These are phyloP conservation scores for Porphyridium purpureum DNA, from an alignment of 23 red algal species.

Conservation along the genomic window DNA sequence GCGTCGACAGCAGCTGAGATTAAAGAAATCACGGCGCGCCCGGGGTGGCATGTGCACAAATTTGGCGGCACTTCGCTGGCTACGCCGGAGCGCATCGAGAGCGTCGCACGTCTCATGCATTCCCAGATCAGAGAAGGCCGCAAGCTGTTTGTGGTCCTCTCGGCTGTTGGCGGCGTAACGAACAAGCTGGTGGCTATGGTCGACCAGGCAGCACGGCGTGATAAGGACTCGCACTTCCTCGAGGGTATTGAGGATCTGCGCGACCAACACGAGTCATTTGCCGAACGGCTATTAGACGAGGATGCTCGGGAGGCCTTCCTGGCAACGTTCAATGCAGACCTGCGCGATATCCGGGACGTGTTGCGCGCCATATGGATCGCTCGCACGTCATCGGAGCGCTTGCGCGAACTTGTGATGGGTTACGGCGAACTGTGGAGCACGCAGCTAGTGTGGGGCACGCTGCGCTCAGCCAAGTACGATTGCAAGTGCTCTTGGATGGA, in stretches of 20 bases:
- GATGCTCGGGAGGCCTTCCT: constrained; percentile 55
- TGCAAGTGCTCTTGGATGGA: constrained; percentile 49
- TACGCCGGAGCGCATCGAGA: constrained; percentile 19
- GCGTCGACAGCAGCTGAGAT: too few relatives aligned
- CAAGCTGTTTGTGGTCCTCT: constrained; percentile 71
- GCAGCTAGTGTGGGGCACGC: constrained; percentile 68
- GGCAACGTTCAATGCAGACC: constrained; percentile 34
- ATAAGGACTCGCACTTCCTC: constrained; percentile 47
- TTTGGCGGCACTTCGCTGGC: constrained; percentile 82
- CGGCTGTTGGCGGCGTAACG: constrained; percentile 76
- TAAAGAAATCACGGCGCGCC: too few relatives aligned
- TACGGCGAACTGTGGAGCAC: constrained; percentile 93
- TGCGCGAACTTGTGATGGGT: constrained; percentile 73
- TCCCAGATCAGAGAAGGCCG: neutral
- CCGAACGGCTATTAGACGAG: constrained; percentile 25
- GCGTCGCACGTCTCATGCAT: constrained; percentile 20
- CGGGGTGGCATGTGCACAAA: constrained; percentile 88
- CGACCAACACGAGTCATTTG: constrained; percentile 49
- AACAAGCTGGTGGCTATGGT: constrained; percentile 29
- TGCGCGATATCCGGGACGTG: constrained; percentile 68
- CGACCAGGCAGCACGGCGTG: constrained; percentile 21
- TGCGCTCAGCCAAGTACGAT: constrained; percentile 17
- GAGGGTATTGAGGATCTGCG: constrained; percentile 57
- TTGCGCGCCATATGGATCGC: constrained; percentile 83
- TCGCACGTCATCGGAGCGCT: constrained; percentile 31